These are phyloP conservation scores for Thalia dealbata DNA, from an alignment of 176 grass and related monocot species.

Conservation along the genomic window DNA sequence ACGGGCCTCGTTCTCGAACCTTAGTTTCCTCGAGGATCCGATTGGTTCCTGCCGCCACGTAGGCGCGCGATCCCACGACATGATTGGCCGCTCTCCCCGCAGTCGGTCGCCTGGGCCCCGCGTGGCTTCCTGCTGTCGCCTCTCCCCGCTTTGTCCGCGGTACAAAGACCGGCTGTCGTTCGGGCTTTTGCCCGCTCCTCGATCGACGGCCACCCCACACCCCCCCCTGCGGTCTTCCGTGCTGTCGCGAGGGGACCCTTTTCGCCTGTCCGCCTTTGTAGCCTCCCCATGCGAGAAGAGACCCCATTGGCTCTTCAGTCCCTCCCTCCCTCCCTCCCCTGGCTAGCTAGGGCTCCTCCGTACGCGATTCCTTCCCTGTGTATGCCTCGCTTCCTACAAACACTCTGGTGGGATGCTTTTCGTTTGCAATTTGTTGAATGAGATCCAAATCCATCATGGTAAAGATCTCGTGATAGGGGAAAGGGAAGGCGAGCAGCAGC, in stretches of 20 bases:
- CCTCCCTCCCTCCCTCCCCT: neutral
- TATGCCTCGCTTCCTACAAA: neutral
- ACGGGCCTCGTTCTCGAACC: slow-evolving; percentile 19
- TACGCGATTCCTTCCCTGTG: neutral
- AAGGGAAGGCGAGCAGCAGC: neutral
- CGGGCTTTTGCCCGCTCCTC: neutral
- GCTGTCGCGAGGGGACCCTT: neutral
- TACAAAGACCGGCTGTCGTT: neutral
- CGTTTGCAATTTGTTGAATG: neutral
- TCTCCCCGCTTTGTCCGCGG: neutral
- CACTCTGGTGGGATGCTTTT: neutral
- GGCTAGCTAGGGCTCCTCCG: neutral
- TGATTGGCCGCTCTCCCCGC: slow-evolving; percentile 27
- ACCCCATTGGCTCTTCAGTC: slow-evolving; percentile 21
- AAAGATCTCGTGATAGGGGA: neutral
- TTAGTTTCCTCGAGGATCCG: slow-evolving; percentile 37
- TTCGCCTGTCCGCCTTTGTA: neutral
- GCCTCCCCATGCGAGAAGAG: slow-evolving; percentile 1
- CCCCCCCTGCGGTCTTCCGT: neutral
- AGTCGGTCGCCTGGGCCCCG: neutral
- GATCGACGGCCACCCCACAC: neutral
- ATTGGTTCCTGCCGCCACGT: slow-evolving; percentile 18
- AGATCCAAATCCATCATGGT: neutral
- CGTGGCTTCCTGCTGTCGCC: neutral
- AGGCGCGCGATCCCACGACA: slow-evolving; percentile 33